A percentile compares a stretch with the other conserved stretches of the same genome.
Evolutionary conservation across 2,329 filamentous ascomycete species (phyloP).

Genomic region (Delphinella strobiligena): DNA sequence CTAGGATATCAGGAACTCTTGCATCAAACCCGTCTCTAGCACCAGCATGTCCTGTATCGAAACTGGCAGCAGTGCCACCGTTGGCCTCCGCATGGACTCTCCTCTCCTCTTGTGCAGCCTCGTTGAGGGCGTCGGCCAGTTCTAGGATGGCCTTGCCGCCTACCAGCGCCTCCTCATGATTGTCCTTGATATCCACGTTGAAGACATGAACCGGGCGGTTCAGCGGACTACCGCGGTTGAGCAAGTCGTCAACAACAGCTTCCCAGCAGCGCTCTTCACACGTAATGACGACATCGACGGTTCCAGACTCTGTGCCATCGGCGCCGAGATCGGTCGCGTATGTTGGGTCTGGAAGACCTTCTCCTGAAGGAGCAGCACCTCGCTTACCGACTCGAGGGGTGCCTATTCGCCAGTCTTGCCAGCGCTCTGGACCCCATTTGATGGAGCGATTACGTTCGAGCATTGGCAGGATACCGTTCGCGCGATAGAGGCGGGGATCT

Average conservation of each 20-base stretch:
- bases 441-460: slow-evolving; percentile 80
- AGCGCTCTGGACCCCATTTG: slow-evolving; percentile 92
- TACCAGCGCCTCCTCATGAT: slow-evolving; percentile 88
- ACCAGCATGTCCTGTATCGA: slow-evolving; percentile 23
- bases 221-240: slow-evolving; percentile 71
- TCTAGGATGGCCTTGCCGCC: slow-evolving; percentile 89
- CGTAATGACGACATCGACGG: slow-evolving; percentile 90
- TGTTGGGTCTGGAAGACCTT: slow-evolving; percentile 21
- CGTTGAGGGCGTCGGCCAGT: slow-evolving; percentile 73
- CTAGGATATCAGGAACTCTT: slow-evolving; percentile 80
- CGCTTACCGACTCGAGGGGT: slow-evolving; percentile 64
- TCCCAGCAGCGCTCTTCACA: slow-evolving; percentile 99
- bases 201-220: slow-evolving; percentile 95
- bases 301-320: slow-evolving; percentile 70
- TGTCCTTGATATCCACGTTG: slow-evolving; percentile 97
- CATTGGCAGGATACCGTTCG: slow-evolving; percentile 94
- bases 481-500: slow-evolving; percentile 74
- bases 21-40: slow-evolving; percentile 77
- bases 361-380: slow-evolving; percentile 3
- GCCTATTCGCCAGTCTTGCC: slow-evolving; percentile 94
- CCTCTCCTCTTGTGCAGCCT: slow-evolving; percentile 65
- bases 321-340: slow-evolving; percentile 60
- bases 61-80: slow-evolving; percentile 62
- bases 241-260: slow-evolving; percentile 85
- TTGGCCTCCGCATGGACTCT: slow-evolving; percentile 30